Evolutionary conservation across 345 rosid genomes (phyloP).

Genomic region (Gossypium arboreum): DNA sequence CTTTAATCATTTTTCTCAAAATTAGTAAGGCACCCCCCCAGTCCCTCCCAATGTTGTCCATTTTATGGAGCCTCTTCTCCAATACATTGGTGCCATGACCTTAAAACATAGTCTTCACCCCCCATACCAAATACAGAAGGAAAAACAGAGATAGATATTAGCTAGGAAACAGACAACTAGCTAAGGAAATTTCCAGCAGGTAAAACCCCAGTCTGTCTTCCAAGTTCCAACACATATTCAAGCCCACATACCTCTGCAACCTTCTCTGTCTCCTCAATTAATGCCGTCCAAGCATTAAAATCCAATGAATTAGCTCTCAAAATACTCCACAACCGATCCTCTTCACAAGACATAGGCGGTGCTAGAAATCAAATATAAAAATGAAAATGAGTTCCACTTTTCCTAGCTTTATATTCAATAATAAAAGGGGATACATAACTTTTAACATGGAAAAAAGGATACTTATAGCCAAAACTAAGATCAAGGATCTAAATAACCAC

Average conservation of each 20-base stretch:
- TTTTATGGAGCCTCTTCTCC: background rate
- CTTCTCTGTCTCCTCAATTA: slow-evolving; percentile 91
- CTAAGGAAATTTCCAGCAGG: background rate
- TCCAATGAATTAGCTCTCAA: slow-evolving; percentile 71
- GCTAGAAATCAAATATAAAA: slow-evolving; percentile 24
- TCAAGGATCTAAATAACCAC: background rate
- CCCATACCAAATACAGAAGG: background rate
- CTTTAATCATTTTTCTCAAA: background rate
- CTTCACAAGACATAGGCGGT: slow-evolving; percentile 63
- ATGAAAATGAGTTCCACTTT: background rate
- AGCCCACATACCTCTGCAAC: slow-evolving; percentile 62
- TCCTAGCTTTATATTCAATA: background rate
- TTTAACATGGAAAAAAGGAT: background rate
- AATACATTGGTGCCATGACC: background rate
- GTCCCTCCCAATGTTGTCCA: background rate
- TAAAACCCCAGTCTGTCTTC: background rate
- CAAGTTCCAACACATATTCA: background rate
- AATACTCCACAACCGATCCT: slow-evolving; percentile 82
- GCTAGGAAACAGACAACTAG: background rate
- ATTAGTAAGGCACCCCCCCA: background rate
- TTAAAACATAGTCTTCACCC: no score
- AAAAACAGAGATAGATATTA: background rate
- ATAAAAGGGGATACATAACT: background rate
- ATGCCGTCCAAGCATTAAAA: slow-evolving; percentile 84
- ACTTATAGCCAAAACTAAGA: background rate